Evolutionary conservation across 331 rosid species (phyloP).

Genomic region (Pyracantha coccinea): DNA sequence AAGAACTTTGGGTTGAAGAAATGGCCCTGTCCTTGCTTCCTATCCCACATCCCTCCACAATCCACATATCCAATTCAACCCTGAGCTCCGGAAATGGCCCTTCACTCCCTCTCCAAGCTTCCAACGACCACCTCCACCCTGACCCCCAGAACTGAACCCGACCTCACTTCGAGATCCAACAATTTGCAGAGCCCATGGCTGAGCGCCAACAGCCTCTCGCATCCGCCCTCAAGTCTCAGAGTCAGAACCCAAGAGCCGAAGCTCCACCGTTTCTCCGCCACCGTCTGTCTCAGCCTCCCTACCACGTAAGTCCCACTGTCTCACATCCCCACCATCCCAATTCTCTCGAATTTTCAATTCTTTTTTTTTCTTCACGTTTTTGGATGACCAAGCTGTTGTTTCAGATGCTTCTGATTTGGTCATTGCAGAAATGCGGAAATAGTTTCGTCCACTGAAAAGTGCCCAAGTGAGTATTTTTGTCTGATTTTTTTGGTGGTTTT

Average conservation of each 20-base stretch:
- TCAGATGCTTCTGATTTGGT: constrained; percentile 33
- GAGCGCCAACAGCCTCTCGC: constrained; percentile 25
- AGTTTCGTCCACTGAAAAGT: constrained; percentile 32
- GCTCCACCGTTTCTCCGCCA: constrained; percentile 32
- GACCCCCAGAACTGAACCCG: background rate
- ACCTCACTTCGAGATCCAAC: background rate
- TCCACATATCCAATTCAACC: background rate
- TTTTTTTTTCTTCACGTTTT: background rate
- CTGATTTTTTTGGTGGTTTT: constrained; percentile 5
- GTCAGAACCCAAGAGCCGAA: constrained; percentile 19
- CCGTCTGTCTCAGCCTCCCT: constrained; percentile 52
- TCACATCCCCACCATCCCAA: background rate
- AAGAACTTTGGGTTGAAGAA: too few species aligned
- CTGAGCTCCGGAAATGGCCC: constrained; percentile 30
- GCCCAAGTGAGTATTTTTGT: constrained; percentile 46
- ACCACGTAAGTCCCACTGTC: constrained; percentile 44
- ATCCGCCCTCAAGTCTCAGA: constrained; percentile 16
- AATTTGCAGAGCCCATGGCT: constrained; percentile 32
- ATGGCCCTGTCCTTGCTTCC: background rate
- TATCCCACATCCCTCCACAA: background rate
- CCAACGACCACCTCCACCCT: background rate
- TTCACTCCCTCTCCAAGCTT: constrained; percentile 25
- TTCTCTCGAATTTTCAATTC: background rate
- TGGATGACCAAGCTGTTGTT: constrained; percentile 22
- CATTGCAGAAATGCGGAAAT: constrained; percentile 43